Base-by-base conservation (phyloP, 2,329 filamentous ascomycete species). In the Aspergillus felis region DNA sequence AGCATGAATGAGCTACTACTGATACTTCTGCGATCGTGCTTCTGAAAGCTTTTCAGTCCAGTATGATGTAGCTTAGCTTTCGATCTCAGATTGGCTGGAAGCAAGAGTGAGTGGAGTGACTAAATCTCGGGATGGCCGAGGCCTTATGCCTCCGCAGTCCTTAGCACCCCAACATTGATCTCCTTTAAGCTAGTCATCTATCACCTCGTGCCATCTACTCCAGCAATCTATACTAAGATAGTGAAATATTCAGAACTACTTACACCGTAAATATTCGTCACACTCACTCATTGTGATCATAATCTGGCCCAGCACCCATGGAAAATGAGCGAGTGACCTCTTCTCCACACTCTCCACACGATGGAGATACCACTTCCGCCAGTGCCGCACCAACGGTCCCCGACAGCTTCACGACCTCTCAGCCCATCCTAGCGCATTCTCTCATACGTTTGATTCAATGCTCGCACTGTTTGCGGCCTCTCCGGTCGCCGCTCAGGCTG, bases 361-460 rank as follows among this genome's bases (percentile, higher is more conserved):
- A 25, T 27, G 44, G 44, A 27, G 44, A 47, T 47, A 14, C 8
- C 44, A 25, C 24, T 25, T 24, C 44, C 9, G 24, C 7, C 44
- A 47, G 22, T 12, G 44, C 22, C 44, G 22, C 22, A 5, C 22
- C 24, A 12, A 2, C 20, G 41, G 22, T 9, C n/a, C 41, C 8
- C 41, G 20, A 46, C 22, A 46, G 20, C 42, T 7, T 46, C 42
- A 46, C 42, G 42, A 17, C 42, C n/a, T 24, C 20, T 20, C 22
- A 24, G 4, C 20, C 44, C 5, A 27, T 50, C 4, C 35, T 22
- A 22, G 57, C 84, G 20, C 81, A 89, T 62, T 78, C 83, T 57
- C 79, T 92, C 55, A 81, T 95, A 60, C 87, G 87, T 47, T 78
- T 94, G 44, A 81, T 94, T 54, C 91, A 95, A 75, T 97, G 92